These are phyloP conservation scores for Nemania sp. DNA, from an alignment of 2,329 filamentous ascomycete genomes.

Conservation along the genomic window DNA sequence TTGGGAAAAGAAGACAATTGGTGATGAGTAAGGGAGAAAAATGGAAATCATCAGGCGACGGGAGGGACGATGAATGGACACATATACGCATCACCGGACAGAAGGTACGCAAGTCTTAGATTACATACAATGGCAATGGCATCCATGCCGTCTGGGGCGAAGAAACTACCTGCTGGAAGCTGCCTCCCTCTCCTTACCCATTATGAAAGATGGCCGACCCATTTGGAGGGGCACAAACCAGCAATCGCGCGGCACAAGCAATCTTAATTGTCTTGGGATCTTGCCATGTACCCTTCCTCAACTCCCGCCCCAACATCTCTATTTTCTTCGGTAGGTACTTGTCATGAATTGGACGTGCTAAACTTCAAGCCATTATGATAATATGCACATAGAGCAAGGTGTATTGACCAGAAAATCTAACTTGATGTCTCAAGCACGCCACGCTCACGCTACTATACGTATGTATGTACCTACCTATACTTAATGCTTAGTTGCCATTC, in stretches of 20 bases:
- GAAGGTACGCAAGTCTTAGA: conserved; percentile 2
- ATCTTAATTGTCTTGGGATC: conserved; percentile 24
- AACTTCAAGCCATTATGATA: no score
- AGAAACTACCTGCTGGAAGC: neutral
- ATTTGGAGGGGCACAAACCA: conserved; percentile 28
- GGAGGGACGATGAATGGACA: neutral
- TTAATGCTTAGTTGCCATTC: neutral
- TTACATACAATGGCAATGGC: conserved; percentile 13
- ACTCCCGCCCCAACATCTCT: neutral
- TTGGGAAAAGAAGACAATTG: neutral
- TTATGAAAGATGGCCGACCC: neutral
- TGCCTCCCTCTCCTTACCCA: conserved; percentile 3
- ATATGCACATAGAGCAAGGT: no score
- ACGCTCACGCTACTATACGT: no score
- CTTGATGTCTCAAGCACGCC: no score
- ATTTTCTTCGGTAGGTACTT: neutral
- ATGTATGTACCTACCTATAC: no score
- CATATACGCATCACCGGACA: conserved; percentile 3
- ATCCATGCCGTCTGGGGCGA: conserved; percentile 2
- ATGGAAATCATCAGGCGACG: neutral
- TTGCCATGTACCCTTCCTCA: neutral
- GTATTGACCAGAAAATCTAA: no score
- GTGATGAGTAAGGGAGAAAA: neutral
- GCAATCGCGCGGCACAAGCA: conserved; percentile 26
- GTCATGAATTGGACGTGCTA: neutral